Conservation (phyloP, 352 stramenopile species). For the Peronospora belbahrii region DNA sequence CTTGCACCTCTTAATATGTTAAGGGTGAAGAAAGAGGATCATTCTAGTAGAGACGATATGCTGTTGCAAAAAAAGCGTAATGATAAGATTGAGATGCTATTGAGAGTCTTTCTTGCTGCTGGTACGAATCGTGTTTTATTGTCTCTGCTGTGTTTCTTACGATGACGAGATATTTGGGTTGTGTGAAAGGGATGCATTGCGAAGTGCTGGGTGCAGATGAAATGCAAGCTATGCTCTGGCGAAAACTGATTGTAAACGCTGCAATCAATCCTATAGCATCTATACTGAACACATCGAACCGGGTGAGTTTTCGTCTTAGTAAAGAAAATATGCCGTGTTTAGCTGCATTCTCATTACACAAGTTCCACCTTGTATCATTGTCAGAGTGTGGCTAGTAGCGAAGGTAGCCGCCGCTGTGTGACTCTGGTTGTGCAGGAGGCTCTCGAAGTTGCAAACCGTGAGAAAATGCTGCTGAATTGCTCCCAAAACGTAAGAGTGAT, state of each 20-base stretch:
- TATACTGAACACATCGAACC: conserved; percentile 49
- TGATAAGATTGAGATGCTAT: conserved; percentile 25
- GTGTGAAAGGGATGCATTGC: conserved; percentile 32
- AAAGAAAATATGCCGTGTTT: no score
- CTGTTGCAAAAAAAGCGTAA: background rate
- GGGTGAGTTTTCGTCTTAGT: conserved; percentile 11
- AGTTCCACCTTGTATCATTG: background rate
- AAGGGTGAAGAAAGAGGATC: background rate
- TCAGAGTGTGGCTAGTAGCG: conserved; percentile 35
- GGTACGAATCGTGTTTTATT: conserved; percentile 19
- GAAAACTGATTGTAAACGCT: conserved; percentile 76
- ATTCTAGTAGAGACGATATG: background rate
- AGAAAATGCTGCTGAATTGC: conserved; percentile 38
- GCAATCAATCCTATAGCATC: conserved; percentile 70
- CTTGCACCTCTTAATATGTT: conserved; percentile 31
- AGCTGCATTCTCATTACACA: no score
- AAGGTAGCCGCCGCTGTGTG: conserved; percentile 40
- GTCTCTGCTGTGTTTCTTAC: background rate
- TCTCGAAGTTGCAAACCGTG: conserved; percentile 33
- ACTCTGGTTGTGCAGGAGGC: conserved; percentile 52
- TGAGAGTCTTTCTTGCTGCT: conserved; percentile 26
- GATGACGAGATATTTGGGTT: background rate
- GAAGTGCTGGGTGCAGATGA: conserved; percentile 29
- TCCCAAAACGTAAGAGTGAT: conserved; percentile 15
- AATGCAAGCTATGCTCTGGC: conserved; percentile 65